Percentiles rank a stretch among this genome's conserved stretches.
Conservation (phyloP, 2,329 filamentous ascomycete genomes). For the Ascochyta viciae-villosae region DNA sequence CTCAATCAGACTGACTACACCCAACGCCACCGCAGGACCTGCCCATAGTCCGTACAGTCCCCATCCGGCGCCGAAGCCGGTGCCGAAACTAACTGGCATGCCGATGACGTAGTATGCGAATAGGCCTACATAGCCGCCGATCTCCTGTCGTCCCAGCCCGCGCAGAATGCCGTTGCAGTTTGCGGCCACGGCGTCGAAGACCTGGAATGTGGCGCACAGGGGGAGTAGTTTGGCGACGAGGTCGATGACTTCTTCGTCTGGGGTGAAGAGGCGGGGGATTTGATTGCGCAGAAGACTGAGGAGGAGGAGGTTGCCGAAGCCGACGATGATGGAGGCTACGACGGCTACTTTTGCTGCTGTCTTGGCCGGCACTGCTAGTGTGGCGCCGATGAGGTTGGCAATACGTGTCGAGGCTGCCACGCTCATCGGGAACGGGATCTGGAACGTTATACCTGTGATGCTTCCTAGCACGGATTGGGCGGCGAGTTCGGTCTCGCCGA, state of each 20-base stretch:
- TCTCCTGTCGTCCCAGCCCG: slow-evolving; percentile 85
- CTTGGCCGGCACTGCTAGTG: slow-evolving; percentile 79
- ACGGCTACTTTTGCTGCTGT: slow-evolving; percentile 81
- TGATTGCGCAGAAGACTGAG: slow-evolving; percentile 72
- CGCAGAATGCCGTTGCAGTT: slow-evolving; percentile 85
- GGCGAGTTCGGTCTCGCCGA: slow-evolving; percentile 80
- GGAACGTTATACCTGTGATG: slow-evolving; percentile 80
- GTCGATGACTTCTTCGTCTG: slow-evolving; percentile 68
- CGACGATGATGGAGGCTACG: slow-evolving; percentile 71
- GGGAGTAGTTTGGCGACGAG: slow-evolving; percentile 75
- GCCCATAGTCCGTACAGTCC: slow-evolving; percentile 81
- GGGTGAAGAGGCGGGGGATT: slow-evolving; percentile 79
- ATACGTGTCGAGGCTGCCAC: slow-evolving; percentile 89
- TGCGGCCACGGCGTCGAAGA: slow-evolving; percentile 82
- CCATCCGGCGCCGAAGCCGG: slow-evolving; percentile 80
- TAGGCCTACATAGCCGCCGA: slow-evolving; percentile 88
- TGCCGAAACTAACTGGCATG: slow-evolving; percentile 80
- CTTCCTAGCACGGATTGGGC: slow-evolving; percentile 87
- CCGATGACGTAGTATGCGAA: slow-evolving; percentile 87
- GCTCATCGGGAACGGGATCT: slow-evolving; percentile 89
- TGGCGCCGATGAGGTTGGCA: slow-evolving; percentile 90
- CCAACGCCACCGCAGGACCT: slow-evolving; percentile 67
- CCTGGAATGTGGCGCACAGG: slow-evolving; percentile 84
- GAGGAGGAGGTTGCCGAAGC: slow-evolving; percentile 77
- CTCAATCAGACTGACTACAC: slow-evolving; percentile 65